Base-by-base conservation (phyloP, 164 flowering plant species). In the Kalanchoe fedtschenkoi region DNA sequence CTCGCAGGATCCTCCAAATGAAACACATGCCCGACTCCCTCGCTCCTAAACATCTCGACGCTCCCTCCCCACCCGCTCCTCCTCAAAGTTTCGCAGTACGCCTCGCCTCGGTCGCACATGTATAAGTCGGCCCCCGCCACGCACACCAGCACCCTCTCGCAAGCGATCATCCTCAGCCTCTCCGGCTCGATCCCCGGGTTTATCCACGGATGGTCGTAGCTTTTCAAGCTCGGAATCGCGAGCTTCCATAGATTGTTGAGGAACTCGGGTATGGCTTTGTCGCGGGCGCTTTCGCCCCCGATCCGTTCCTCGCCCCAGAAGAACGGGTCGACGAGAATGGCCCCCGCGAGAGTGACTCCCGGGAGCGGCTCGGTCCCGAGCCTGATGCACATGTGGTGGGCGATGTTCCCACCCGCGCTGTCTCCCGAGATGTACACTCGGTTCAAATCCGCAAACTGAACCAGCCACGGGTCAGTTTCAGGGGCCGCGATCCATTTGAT, bases 401-500 rank as follows among this genome's bases (percentile, higher is more conserved):
- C 26, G 21, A 68, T 68, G 28, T 57, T 68, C 3, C 58, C 71
- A 1, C 71, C 71, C 5, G 61, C 63, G 62, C 71, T 68, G 7
- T 63, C 71, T 4, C 71, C 71, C 0, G 33, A 54, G 0, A 68
- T 6, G 29, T 57, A 68, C 47, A 63, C 62, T 16, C 56, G 15
- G 4, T 60, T 5, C 13, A 66, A 66, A 61, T 66, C 69, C n/a
- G 47, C 64, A 28, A 46, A 37, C 1, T 39, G 17, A 34, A 65
- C 65, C 13, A 65, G 34, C 72, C 72, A 70, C 5, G 37, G 47
- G 3, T 70, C 72, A 0, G 66, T 43, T 9, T 69, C 72, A 26
- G 61, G 79, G n/a, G 71, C 44, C 3, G 68, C 74, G 1, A 77
- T 74, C 85, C 85, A 81, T 41, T 77, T 53, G n/a, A 79, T 66